Conservation (phyloP, 345 rosid genomes). For the Balakata baccata region DNA sequence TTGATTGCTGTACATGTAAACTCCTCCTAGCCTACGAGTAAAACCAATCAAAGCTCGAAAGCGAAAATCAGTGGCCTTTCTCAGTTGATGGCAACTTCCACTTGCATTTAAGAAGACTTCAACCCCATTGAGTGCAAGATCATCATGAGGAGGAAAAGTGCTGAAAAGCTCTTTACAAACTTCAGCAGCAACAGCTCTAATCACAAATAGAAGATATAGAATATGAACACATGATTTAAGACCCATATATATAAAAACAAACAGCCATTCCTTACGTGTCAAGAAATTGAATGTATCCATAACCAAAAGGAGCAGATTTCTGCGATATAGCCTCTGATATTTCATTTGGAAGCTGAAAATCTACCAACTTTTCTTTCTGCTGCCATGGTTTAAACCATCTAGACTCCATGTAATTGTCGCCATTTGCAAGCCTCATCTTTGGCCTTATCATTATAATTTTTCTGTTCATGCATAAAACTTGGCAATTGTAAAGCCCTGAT, state of each 20-base stretch:
- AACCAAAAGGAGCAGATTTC: conserved; percentile 79
- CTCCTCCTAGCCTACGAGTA: conserved; percentile 84
- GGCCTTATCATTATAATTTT: conserved; percentile 89
- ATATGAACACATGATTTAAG: no score
- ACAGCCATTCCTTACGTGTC: conserved; percentile 51
- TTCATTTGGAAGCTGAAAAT: conserved; percentile 71
- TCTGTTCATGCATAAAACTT: conserved; percentile 72
- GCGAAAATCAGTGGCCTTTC: conserved; percentile 73
- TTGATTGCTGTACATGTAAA: conserved; percentile 95
- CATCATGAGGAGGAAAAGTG: conserved; percentile 83
- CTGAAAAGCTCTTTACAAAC: conserved; percentile 89
- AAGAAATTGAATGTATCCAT: conserved; percentile 73
- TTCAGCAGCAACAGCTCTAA: conserved; percentile 93
- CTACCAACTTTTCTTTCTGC: conserved; percentile 60
- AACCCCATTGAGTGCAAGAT: conserved; percentile 90
- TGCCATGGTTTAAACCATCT: conserved; percentile 95
- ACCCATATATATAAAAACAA: conserved; percentile 2
- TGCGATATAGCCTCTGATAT: conserved; percentile 71
- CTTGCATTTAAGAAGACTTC: conserved; percentile 98
- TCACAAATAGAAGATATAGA: background rate
- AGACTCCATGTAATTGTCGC: conserved; percentile 82
- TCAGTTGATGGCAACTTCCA: conserved; percentile 88
- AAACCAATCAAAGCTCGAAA: conserved; percentile 69
- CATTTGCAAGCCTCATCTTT: conserved; percentile 91
- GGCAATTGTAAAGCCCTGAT: conserved; percentile 93